Evolutionary conservation across 1,284 basidiomycete genomes (phyloP), one percentile per base, ranked within the genome.

Genomic region (Boletus holoroseus): DNA sequence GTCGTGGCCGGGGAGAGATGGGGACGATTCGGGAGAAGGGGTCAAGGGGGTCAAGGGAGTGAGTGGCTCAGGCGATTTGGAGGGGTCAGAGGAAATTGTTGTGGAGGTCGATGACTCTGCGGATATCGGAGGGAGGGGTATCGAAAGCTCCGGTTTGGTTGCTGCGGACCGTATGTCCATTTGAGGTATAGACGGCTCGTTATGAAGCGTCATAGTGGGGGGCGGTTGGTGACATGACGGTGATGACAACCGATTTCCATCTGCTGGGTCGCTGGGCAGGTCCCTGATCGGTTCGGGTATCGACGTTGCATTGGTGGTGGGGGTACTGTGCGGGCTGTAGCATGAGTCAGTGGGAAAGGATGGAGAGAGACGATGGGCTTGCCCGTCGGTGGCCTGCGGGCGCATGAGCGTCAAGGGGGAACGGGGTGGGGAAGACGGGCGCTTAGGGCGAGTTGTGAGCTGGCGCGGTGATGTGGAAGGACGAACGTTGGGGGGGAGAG

Each of bases 1-100:
- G 50, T 64, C 62, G 42, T 64, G 62, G 4, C 62, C 60, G 9
- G 58, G 62, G 39, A 59, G 44, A 2, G 61, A 62, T 0, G 61
- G 63, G 2, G 63, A 62, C 0, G 55, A 41, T 3, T 52, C 48
- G 7, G 60, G 55, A 2, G 60, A 55, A 7, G 63, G 58, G 9
- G 63, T 49, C 28, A 59, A 57, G 2, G 63, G 63, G 6, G 63
- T 55, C 18, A 62, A 31, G 7, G 63, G 62, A 1, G 62, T 55
- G 16, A 58, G 52, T 1, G 54, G 58, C 8, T 58, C 58, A 5
- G 56, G 48, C 2, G 51, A 48, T 2, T 43, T 28, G 1, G 44
- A 12, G 18, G 39, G 6, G 1, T 39, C 31, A 32, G 31, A 12
- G 5, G 12, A 13, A 3, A 5, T 12, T 30, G 5, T 11, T 4